Conservation (phyloP, 2,329 filamentous ascomycete species). For the Diaporthe sp. region DNA sequence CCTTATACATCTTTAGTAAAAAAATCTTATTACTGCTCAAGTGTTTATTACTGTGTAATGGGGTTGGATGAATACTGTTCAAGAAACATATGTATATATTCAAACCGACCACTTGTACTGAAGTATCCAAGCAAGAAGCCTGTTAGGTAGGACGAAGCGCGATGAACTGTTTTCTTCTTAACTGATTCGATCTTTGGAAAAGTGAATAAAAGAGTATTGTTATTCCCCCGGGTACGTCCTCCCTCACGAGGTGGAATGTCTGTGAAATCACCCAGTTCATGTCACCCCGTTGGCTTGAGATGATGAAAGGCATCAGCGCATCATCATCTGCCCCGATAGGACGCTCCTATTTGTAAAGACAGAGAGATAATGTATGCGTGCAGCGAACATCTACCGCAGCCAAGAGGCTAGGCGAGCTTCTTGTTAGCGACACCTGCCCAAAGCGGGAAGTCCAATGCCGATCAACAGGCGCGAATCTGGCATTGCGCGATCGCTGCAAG, state of each 20-base stretch:
- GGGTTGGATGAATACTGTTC: too few species aligned
- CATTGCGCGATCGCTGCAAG: slow-evolving; percentile 24
- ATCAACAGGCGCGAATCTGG: not conserved
- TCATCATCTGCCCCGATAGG: not conserved
- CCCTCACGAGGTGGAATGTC: not conserved
- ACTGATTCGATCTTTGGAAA: too few species aligned
- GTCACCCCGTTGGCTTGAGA: not conserved
- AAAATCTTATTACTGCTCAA: too few species aligned
- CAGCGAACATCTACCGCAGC: slow-evolving; percentile 4
- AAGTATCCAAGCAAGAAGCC: too few species aligned
- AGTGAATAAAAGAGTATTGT: not conserved
- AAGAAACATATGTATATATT: too few species aligned
- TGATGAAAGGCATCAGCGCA: slow-evolving; percentile 5
- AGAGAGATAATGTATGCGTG: not conserved
- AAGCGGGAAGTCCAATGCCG: slow-evolving; percentile 3
- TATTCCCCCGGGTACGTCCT: not conserved
- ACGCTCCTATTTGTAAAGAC: too few species aligned
- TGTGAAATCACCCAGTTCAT: not conserved
- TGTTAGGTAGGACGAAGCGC: too few species aligned
- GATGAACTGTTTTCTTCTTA: too few species aligned
- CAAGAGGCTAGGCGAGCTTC: slow-evolving; percentile 21
- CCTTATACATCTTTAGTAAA: too few species aligned
- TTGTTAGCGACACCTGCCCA: slow-evolving; percentile 17
- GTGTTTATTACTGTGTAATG: too few species aligned
- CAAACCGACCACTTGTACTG: too few species aligned